phyloP scores from a whole-genome alignment of 345 rosid species.

The Heritiera littoralis region DNA sequence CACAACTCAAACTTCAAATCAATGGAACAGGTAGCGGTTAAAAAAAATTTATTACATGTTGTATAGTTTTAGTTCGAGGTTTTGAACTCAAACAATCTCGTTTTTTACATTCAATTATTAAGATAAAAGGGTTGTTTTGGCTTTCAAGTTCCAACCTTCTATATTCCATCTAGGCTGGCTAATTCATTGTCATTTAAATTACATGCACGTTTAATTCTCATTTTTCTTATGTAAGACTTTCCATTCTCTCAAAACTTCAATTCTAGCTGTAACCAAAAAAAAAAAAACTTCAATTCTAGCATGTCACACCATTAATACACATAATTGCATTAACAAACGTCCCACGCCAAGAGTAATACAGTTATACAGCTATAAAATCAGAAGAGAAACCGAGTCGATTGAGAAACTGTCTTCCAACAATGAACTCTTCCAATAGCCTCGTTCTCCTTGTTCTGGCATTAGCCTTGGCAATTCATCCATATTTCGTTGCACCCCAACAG shows the following conservation, averaged over 20 bases:
- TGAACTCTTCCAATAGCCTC: not conserved
- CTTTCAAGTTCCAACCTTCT: not conserved
- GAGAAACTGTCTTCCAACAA: not conserved
- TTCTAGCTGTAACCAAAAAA: too few species aligned
- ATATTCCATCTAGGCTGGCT: not conserved
- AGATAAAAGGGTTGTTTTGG: not conserved
- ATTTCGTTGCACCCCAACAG: not conserved
- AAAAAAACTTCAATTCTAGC: not conserved
- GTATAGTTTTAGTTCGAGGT: too few species aligned
- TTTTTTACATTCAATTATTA: too few species aligned
- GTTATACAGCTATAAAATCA: conserved; percentile 23
- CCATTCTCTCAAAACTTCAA: not conserved
- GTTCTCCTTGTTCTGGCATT: conserved; percentile 14
- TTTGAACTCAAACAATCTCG: too few species aligned
- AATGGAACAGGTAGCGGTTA: too few species aligned
- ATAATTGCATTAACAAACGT: not conserved
- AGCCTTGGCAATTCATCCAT: conserved; percentile 5
- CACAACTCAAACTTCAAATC: not conserved
- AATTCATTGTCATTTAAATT: not conserved
- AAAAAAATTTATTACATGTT: too few species aligned
- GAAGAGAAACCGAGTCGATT: not conserved
- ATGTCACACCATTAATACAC: not conserved
- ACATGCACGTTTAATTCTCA: not conserved
- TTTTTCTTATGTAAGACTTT: not conserved
- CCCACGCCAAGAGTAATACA: not conserved